Evolutionary conservation across 176 grass and related monocot species (phyloP), one percentile per base, ranked within the genome.

Genomic region (Themeda triandra): DNA sequence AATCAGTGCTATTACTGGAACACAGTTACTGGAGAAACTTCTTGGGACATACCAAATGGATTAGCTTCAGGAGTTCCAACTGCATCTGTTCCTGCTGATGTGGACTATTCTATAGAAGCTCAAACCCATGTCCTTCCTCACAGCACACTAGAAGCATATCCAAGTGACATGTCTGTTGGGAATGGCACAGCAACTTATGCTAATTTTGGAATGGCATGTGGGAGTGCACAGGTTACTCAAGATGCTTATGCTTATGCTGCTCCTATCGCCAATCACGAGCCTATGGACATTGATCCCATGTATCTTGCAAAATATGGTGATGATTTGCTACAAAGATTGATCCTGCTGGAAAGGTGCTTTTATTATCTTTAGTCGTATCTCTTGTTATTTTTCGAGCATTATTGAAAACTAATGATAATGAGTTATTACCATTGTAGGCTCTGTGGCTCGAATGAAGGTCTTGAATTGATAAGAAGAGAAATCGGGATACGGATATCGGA

Each of bases 1-100:
- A 99, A 85, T 79, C 97, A 91, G 65, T 94, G 88, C 84, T 99
- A 99, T 80, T 99, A 96, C 71, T 99, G 97, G 97, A 99, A 99
- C 71, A 96, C 90, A 23, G 75, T 94, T 77, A 99, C 97, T 69
- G 97, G 97, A 40, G 93, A 99, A 91, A 99, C 93, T 41, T 96
- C 93, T 65, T 99, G 97, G 97, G 97, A 94, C 75, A 86, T 99
- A 19, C 97, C 97, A 63, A 79, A 73, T 58, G 87, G 78, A 25
- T 75, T 93, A 69, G 15, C 82, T 82, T 32, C 73, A 17, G 80
- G 66, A 80, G 69, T 54, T 80, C 71, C 81, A 44, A 63, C 78
- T 76, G 63, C 71, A 71, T 68, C 87, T 69, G 60, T 82, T 76
- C 51, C 64, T 82, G 48, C 63, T 44, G 64, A 90, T 73, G 49